Base-by-base conservation (phyloP, 345 rosid genomes). In the Pelargonium nanum region DNA sequence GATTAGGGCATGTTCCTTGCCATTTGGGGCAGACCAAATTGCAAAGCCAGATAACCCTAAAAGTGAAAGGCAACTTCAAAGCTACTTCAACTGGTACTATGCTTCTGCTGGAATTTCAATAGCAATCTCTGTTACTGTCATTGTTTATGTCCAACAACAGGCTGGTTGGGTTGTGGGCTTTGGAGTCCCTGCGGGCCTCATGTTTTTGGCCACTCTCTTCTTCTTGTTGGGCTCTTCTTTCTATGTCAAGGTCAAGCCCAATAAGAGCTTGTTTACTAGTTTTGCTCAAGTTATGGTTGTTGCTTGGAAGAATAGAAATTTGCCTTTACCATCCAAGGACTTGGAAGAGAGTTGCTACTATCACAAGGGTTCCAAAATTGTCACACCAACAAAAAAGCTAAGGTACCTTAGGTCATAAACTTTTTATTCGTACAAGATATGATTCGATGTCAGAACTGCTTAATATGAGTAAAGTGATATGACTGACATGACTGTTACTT, bases 21-120 rank as follows among this genome's bases (percentile, higher is more conserved):
- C 85, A 34, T 83, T 83, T 21, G 81, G 82, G 4, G 88, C 88
- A 0, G 85, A 83, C 64, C 88, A 83, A 57, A 60, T 83, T n/a
- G 40, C 78, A 55, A 60, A 76, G 12, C 83, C 81, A 6, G 54
- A 48, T 8, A 63, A 84, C 59, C 83, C 80, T 1, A 63, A 71
- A 24, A 80, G 78, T 21, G 30, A 65, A 6, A 65, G 75, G 72
- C 40, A 55, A 34, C 30, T 81, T 57, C 83, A 80, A 61, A 76
- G 70, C 34, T 81, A 75, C 70, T 84, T 84, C 73, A 78, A 71
- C 34, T 81, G 85, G 85, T 84, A 84, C 45, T 84, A 81, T 12
- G 81, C 81, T 6, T 74, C 84, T 0, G 75, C 74, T 12, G 81
- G 81, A 44, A 10, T 80, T 4, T 72, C 87, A 0, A 40, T 76